These are phyloP conservation scores for Pleurotus eryngii DNA, from an alignment of 768 basidiomycete species.

Conservation along the genomic window DNA sequence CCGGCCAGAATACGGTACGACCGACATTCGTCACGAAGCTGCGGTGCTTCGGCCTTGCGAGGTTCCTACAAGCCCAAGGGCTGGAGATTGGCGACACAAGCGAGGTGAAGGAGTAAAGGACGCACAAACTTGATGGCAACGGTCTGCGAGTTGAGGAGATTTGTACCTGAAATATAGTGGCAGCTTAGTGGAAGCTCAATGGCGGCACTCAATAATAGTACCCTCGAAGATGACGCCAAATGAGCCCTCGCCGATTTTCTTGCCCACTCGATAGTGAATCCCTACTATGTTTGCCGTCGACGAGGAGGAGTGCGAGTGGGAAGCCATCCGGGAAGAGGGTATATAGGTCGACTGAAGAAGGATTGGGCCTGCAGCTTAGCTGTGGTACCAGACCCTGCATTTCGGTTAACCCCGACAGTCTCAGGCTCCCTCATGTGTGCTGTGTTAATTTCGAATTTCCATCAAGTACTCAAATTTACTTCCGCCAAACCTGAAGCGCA, in stretches of 20 bases:
- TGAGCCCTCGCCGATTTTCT: conserved; percentile 98
- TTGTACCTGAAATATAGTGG: conserved; percentile 66
- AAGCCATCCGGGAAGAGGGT: conserved; percentile 43
- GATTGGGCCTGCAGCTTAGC: conserved; percentile 27
- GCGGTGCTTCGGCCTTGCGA: conserved; percentile 93
- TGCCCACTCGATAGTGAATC: conserved; percentile 95
- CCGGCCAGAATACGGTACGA: conserved; percentile 90
- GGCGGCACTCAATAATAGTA: conserved; percentile 20
- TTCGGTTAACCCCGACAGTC: conserved; percentile 5
- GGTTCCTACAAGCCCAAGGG: conserved; percentile 59
- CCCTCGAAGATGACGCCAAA: conserved; percentile 97
- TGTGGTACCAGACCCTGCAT: conserved; percentile 10
- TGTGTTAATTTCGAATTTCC: no score
- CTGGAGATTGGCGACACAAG: conserved; percentile 11
- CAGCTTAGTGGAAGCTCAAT: conserved; percentile 3
- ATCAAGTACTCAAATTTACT: no score
- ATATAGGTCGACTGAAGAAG: conserved; percentile 22
- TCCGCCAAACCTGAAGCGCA: not conserved
- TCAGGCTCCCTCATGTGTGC: not conserved
- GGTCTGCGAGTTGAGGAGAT: conserved; percentile 96
- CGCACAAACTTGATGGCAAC: conserved; percentile 99
- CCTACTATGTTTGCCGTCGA: conserved; percentile 82
- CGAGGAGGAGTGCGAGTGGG: conserved; percentile 55
- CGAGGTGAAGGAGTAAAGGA: conserved; percentile 18
- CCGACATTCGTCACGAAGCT: conserved; percentile 96